Evolutionary conservation across 176 grass and related monocot species (phyloP).

Genomic region (Avena atlantica): DNA sequence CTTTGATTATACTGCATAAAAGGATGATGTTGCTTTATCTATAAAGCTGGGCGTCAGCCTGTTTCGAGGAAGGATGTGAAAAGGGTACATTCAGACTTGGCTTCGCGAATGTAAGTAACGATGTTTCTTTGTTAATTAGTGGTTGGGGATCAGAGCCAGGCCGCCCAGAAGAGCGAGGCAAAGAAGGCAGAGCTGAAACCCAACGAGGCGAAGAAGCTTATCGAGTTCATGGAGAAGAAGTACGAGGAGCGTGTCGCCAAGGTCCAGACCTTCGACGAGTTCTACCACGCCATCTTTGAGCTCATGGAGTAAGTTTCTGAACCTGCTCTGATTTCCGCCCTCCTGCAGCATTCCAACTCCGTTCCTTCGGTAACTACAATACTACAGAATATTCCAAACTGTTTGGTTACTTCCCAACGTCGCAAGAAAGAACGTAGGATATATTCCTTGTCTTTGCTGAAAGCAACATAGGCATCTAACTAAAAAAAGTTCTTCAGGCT

Average conservation of each 20-base stretch:
- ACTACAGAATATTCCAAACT: neutral
- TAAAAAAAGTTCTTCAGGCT: constrained; percentile 38
- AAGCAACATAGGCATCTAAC: neutral
- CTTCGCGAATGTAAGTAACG: neutral
- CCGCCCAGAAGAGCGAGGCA: neutral
- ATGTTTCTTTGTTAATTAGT: neutral
- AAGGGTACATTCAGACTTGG: neutral
- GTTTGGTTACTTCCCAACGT: neutral
- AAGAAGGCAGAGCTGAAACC: constrained; percentile 39
- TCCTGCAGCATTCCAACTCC: neutral
- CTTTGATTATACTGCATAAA: neutral
- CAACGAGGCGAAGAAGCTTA: constrained; percentile 18
- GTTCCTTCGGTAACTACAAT: neutral
- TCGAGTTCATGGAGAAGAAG: constrained; percentile 34
- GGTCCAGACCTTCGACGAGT: constrained; percentile 36
- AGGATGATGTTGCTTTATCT: too few species aligned
- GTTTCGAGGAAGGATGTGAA: too few species aligned
- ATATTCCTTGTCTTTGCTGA: neutral
- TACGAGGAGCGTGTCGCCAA: neutral
- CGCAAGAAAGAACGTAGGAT: neutral
- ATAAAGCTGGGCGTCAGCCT: too few species aligned
- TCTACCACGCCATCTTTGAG: constrained; percentile 70
- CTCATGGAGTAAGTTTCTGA: constrained; percentile 58
- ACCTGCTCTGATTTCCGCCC: neutral
- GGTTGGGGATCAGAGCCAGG: constrained; percentile 13